These are phyloP conservation scores for Epichloe coenophiala DNA, from an alignment of 2,329 filamentous ascomycete genomes.

Conservation along the genomic window DNA sequence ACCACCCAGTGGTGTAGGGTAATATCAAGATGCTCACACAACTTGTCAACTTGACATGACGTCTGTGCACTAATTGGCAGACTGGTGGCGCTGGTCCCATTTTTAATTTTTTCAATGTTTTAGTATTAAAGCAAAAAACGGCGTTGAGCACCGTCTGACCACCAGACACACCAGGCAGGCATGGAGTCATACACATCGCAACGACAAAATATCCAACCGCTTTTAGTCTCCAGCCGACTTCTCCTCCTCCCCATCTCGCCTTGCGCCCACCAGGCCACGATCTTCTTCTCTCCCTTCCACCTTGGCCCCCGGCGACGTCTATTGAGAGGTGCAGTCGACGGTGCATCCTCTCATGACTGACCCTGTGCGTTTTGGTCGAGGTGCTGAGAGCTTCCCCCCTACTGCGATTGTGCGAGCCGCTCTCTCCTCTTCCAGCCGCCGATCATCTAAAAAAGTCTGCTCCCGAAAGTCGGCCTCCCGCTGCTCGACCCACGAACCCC, in stretches of 20 bases:
- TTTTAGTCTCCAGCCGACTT: background rate
- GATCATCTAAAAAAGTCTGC: background rate
- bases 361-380: constrained; percentile 20
- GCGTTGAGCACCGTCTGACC: too few species aligned
- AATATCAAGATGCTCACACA: too few species aligned
- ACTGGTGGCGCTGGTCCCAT: background rate
- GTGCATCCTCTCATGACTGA: constrained; percentile 13
- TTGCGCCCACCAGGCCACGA: constrained; percentile 3
- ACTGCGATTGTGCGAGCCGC: background rate
- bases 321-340: constrained; percentile 10
- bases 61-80: background rate
- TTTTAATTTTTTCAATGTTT: background rate
- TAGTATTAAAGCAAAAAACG: too few species aligned
- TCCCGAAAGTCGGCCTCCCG: background rate
- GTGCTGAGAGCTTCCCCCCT: constrained; percentile 13
- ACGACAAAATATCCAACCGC: too few species aligned
- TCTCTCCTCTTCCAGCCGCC: background rate
- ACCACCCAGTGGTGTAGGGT: too few species aligned
- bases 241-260: background rate
- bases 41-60: background rate
- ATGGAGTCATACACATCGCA: background rate
- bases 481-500: background rate
- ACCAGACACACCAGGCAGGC: background rate
- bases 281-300: constrained; percentile 1
- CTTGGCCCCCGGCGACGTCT: constrained; percentile 9